Conservation (phyloP, 2,329 filamentous ascomycete genomes). For the Akanthomyces muscarius region DNA sequence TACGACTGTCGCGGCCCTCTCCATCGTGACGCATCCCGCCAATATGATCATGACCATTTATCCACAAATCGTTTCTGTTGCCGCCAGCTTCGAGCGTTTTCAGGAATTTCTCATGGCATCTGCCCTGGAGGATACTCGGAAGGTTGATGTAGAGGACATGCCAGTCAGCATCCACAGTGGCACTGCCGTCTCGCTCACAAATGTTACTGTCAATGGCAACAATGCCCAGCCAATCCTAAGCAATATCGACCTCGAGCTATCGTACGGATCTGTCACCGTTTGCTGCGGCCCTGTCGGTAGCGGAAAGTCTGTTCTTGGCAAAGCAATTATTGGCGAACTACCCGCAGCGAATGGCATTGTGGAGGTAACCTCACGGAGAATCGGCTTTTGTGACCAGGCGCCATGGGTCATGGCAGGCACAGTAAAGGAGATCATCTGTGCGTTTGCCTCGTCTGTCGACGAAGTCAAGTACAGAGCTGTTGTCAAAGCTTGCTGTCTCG, state of each 20-base stretch:
- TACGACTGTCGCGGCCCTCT: conserved; percentile 11
- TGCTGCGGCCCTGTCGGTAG: conserved; percentile 16
- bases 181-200: not conserved
- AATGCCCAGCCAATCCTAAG: not conserved
- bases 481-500: conserved; percentile 3
- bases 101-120: conserved; percentile 12
- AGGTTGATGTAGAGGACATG: not conserved
- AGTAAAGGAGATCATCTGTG: conserved; percentile 14
- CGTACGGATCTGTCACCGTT: not conserved
- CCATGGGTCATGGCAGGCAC: conserved; percentile 11
- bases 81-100: conserved; percentile 13
- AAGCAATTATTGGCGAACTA: conserved; percentile 8
- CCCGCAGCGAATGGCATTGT: not conserved
- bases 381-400: conserved; percentile 15
- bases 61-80: conserved; percentile 10
- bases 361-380: not conserved
- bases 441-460: not conserved
- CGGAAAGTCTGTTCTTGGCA: conserved; percentile 14
- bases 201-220: conserved; percentile 1
- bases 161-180: not conserved
- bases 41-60: conserved; percentile 23
- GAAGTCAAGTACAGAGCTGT: conserved; percentile 5
- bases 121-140: not conserved
- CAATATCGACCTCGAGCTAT: not conserved
- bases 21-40: conserved; percentile 20